Percentiles rank a stretch among this genome's conserved stretches.
These are phyloP conservation scores for Suillus subluteus DNA, from an alignment of 768 basidiomycete genomes.

Conservation along the genomic window DNA sequence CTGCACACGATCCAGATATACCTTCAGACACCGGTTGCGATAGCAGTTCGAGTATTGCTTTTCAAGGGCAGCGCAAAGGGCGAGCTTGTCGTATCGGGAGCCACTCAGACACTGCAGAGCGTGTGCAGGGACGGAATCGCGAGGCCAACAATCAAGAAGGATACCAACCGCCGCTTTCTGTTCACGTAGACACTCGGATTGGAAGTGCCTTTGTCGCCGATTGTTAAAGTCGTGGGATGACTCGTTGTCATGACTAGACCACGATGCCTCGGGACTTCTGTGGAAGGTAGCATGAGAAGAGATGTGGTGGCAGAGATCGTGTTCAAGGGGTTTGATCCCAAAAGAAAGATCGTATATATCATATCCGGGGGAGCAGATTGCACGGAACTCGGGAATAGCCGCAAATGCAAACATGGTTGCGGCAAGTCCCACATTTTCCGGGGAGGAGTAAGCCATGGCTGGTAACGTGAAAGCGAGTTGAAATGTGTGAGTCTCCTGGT, in stretches of 20 bases:
- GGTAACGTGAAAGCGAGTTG: conserved; percentile 33
- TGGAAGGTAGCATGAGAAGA: conserved; percentile 5
- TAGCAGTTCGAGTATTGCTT: conserved; percentile 20
- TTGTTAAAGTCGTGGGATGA: not conserved
- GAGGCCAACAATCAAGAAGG: conserved; percentile 21
- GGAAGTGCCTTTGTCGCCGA: conserved; percentile 2
- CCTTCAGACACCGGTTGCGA: conserved; percentile 16
- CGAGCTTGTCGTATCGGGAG: conserved; percentile 10
- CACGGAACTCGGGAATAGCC: conserved; percentile 14
- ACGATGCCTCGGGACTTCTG: conserved; percentile 13
- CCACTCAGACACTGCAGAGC: conserved; percentile 3
- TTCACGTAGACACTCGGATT: not conserved
- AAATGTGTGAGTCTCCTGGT: conserved; percentile 14
- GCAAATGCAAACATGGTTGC: conserved; percentile 36
- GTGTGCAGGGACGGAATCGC: conserved; percentile 2
- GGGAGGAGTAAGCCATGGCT: conserved; percentile 32
- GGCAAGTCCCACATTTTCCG: conserved; percentile 20
- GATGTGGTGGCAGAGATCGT: conserved; percentile 6
- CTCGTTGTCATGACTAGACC: not conserved
- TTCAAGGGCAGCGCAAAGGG: conserved; percentile 2
- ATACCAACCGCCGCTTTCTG: not conserved
- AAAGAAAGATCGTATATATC: conserved; percentile 14
- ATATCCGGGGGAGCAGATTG: conserved; percentile 15
- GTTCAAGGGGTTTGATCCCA: conserved; percentile 10
- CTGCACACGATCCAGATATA: conserved; percentile 19